Percentiles rank a stretch among this genome's conserved stretches.
Conservation (phyloP, 129 eudicot species). For the Oenanthe sinensis region DNA sequence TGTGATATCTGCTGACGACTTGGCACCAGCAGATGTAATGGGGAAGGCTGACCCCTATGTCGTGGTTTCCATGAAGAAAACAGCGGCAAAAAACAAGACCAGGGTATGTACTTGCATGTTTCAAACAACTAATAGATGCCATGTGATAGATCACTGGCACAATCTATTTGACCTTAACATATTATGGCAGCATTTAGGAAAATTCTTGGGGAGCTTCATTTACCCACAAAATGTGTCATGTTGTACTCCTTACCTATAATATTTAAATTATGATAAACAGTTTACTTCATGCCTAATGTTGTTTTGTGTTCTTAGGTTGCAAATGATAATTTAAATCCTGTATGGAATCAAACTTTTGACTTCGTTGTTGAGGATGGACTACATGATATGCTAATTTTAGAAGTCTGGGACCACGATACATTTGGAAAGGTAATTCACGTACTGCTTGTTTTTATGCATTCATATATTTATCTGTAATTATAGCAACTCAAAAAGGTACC, state of each 20-base stretch:
- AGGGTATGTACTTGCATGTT: conserved; percentile 37
- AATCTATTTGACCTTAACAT: neutral
- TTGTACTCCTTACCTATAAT: neutral
- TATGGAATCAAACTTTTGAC: conserved; percentile 97
- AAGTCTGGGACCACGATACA: conserved; percentile 95
- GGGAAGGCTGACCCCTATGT: conserved; percentile 96
- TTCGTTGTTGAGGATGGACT: conserved; percentile 92
- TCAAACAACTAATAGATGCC: neutral
- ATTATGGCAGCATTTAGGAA: neutral
- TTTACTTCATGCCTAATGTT: neutral
- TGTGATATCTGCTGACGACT: conserved; percentile 78
- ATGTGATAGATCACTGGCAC: neutral
- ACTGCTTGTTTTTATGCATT: neutral
- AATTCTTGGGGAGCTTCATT: neutral
- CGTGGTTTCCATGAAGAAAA: conserved; percentile 69
- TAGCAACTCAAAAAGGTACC: neutral
- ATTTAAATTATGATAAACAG: neutral
- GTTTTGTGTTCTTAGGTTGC: conserved; percentile 48
- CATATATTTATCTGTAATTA: neutral
- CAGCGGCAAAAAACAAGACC: conserved; percentile 60
- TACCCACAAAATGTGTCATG: neutral
- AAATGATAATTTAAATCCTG: conserved; percentile 75
- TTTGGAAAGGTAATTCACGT: conserved; percentile 70
- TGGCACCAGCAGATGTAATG: conserved; percentile 73
- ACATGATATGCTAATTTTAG: conserved; percentile 89